Base-by-base conservation (phyloP, 208 protist genomes). In the Leishmania tropica region DNA sequence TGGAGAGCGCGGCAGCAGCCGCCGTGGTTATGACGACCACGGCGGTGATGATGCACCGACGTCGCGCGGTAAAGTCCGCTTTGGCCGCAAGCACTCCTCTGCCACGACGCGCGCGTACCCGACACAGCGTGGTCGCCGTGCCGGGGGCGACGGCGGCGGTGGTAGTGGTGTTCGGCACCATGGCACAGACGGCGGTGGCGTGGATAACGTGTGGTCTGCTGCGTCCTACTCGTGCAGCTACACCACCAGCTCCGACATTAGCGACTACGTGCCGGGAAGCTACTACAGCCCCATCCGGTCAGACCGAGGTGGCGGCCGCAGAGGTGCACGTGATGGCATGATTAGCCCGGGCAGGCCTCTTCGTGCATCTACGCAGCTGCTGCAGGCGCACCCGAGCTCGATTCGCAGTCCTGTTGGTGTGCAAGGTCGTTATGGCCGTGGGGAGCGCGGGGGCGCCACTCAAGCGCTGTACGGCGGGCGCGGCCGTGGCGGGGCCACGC, bases 201-300 rank as follows among this genome's bases (percentile, higher is more conserved):
- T 47, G 6, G 75, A 35, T 24, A 74, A 80, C 72, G 47, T 80
- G 75, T 54, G 78, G 15, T 81, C 81, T 13, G 77, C 72, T 37
- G 79, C 76, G 10, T 78, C 48, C 60, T 80, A 80, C 78, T 85
- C 78, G 24, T 85, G 74, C 83, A 81, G 77, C 78, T 79, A 82
- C 83, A 80, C 72, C 37, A 80, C 78, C 42, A 80, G 64, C 72
- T 82, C 83, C 45, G 83, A 82, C 78, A 80, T 79, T 28, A 85
- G 67, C 40, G 77, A 85, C 77, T 81, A 83, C 75, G 48, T 76
- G 17, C 74, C 67, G 1, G 76, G 83, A 19, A 83, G 75, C 78
- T 85, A 80, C 81, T 83, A 73, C 75, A 81, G 83, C 65, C 72
- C 83, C 45, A 67, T 75, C 58, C 76, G 75, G 28, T 31, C 53